Percentiles rank a stretch among this genome's conserved stretches.
These are phyloP conservation scores for Cladosporium austrohemisphaericum DNA, from an alignment of 2,329 filamentous ascomycete species.

Conservation along the genomic window DNA sequence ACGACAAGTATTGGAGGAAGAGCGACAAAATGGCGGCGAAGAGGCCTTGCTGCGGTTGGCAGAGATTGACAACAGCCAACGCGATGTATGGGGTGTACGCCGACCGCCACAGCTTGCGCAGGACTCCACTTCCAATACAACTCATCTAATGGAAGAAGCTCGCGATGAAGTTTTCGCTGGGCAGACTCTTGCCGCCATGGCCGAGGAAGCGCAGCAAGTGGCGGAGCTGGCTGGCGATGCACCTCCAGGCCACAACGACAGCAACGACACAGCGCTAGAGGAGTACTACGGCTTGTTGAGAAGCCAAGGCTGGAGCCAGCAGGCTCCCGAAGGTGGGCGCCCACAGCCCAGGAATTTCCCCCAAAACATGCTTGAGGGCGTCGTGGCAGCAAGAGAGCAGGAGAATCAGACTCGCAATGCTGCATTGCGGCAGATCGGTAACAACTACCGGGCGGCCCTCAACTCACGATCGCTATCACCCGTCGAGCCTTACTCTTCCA, in stretches of 20 bases:
- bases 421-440: not conserved
- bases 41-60: slow-evolving; percentile 18
- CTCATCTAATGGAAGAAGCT: slow-evolving; percentile 14
- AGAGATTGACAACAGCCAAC: slow-evolving; percentile 22
- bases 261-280: slow-evolving; percentile 22
- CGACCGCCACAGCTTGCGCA: slow-evolving; percentile 6
- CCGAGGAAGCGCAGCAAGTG: slow-evolving; percentile 1
- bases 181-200: not conserved
- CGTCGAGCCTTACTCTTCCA: slow-evolving; percentile 10
- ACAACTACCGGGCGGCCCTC: not conserved
- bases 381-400: slow-evolving; percentile 7
- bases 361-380: slow-evolving; percentile 16
- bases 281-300: slow-evolving; percentile 31
- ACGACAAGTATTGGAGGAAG: slow-evolving; percentile 31
- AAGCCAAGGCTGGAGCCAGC: slow-evolving; percentile 25
- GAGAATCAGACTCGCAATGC: not conserved
- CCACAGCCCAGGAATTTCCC: slow-evolving; percentile 11
- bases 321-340: slow-evolving; percentile 1
- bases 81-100: slow-evolving; percentile 34
- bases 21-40: slow-evolving; percentile 25
- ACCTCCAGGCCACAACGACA: slow-evolving; percentile 13
- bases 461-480: not conserved
- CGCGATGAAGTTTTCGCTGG: slow-evolving; percentile 16
- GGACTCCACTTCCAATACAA: slow-evolving; percentile 13
- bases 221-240: slow-evolving; percentile 2